These are phyloP conservation scores for Cornus florida DNA, from an alignment of 148 eudicot species.

Conservation along the genomic window DNA sequence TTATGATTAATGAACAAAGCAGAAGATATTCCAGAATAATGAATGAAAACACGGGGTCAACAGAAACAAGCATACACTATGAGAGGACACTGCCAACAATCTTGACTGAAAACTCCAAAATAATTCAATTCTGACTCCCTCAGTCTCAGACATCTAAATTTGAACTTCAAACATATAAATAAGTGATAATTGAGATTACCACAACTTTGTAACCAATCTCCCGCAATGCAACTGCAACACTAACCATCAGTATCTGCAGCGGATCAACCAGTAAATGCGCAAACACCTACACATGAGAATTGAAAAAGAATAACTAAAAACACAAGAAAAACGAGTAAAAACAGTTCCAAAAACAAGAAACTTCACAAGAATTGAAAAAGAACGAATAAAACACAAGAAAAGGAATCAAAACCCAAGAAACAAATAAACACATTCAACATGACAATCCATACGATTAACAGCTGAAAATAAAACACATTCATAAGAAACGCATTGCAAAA, in stretches of 20 bases:
- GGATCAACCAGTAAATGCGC: slow-evolving; percentile 74
- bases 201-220: slow-evolving; percentile 84
- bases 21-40: neutral
- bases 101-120: no score
- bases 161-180: neutral
- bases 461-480: no score
- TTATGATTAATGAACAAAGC: neutral
- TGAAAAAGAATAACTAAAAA: neutral
- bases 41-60: neutral
- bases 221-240: slow-evolving; percentile 66
- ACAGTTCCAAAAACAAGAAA: neutral
- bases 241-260: slow-evolving; percentile 80
- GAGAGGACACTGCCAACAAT: neutral
- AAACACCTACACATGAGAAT: slow-evolving; percentile 58
- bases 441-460: no score
- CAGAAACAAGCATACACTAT: neutral
- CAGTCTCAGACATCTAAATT: neutral
- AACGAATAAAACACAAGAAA: no score
- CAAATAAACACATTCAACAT: no score
- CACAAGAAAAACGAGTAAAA: no score
- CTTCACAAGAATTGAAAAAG: slow-evolving; percentile 7
- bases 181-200: slow-evolving; percentile 42
- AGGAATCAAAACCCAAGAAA: no score
- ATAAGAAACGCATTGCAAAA: no score
- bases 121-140: neutral